Base-by-base conservation (phyloP, 345 rosid genomes). In the Psidium friedrichsthalianum region DNA sequence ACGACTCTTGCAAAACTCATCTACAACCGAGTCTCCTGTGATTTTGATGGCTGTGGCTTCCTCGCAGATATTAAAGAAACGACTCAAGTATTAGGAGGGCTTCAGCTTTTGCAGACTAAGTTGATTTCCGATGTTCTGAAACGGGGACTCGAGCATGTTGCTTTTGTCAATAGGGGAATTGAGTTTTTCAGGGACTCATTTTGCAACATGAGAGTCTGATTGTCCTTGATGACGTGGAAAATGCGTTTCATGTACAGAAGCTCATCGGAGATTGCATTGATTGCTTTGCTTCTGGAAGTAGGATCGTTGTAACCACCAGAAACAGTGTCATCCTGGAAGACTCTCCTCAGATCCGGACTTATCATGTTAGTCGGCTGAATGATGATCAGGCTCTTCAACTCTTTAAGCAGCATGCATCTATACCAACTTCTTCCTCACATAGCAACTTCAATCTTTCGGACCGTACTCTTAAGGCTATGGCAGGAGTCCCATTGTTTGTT, bases 31-130 rank as follows among this genome's bases (percentile, higher is more conserved):
- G 74, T 89, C 40, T 85, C 82, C 22, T 25, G 42, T 44, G 47
- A 44, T 36, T 94, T 92, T 44, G 89, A 92, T 27, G 87, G 87
- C 57, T 82, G 59, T 22, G 86, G 86, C 86, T 88, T 93, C 10
- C 56, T 90, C 8, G 82, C 59, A 22, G 86, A 90, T 74, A 88
- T 91, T 49, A 88, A 88, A 59, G 89, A 88, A 85, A 86, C 51
- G 1, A n/a, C 84, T 3, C 42, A 56, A 51, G 64, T 32, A 3
- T 51, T 51, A n/a, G n/a, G 82, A 24, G 84, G 82, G 29, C 21
- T 86, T 6, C 78, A 54, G 21, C 53, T 53, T 32, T 29, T 89
- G 7, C 87, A 86, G 47, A 51, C 85, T 21, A n/a, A 44, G 21
- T 51, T 89, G 18, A 80, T 89, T 42, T 82, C 56, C 22, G 61